Base-by-base conservation (phyloP, 371 early-diverging fungal genomes). In the Mortierella sp. region DNA sequence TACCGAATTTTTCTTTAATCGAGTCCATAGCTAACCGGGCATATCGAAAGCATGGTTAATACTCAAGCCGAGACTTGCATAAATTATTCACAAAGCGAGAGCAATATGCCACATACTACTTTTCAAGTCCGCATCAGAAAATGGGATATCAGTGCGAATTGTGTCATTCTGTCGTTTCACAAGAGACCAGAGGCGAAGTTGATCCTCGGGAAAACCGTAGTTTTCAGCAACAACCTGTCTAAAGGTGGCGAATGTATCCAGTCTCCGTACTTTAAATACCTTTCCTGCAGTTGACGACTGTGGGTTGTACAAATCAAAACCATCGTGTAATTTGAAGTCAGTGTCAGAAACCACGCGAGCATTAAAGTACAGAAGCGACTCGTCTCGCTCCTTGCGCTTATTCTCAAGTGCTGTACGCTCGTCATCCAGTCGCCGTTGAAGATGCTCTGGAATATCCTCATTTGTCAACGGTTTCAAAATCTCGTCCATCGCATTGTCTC, bases 101-200 rank as follows among this genome's bases (percentile, higher is more conserved):
- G 84, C 68, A 2, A 78, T 66, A 64, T 86, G 22, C 28, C 45
- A 80, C 88, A 83, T 88, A 92, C 92, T 72, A 32, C 57, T 51
- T 37, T 77, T 78, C 45, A 81, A 78, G 9, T 88, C 85, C 1
- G 78, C 57, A 0, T 85, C 71, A 3, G 84, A 72, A 30, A 96
- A 79, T 14, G 91, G 89, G 22, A 84, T 63, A 73, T 96, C 97
- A 2, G 95, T 94, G 30, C 99, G 89, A 20, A 93, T 73, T 0
- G 96, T 96, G 73, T 93, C 92, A 87, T 97, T 97, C 77, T 94
- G 91, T 18, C 98, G 92, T 11, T 87, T 88, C 5, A 92, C 88
- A 63, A 98, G 85, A 0, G 84, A 85, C 99, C 99, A 98, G 55
- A 98, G 73, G 45, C 97, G 89, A 67, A 97, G 85, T 57, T 86